Percentiles rank a stretch among this genome's conserved stretches.
Conservation (phyloP, 306 rosid genomes). For the Cicer arietinum region DNA sequence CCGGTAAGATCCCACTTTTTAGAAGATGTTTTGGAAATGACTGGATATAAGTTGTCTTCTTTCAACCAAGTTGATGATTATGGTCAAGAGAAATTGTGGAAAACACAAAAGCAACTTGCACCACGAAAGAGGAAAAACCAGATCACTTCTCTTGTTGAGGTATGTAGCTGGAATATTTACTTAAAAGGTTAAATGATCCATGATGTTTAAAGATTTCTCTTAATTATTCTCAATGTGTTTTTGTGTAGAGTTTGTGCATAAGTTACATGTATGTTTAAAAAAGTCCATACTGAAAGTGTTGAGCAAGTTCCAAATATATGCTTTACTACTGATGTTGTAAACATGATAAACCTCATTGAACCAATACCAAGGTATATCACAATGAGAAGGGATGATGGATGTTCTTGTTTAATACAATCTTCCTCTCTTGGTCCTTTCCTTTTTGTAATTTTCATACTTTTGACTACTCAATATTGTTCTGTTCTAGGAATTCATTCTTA, state of each 20-base stretch:
- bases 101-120: constrained; percentile 83
- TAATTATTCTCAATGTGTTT: constrained; percentile 24
- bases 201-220: constrained; percentile 18
- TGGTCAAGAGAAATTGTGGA: constrained; percentile 98
- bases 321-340: constrained; percentile 3
- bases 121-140: constrained; percentile 94
- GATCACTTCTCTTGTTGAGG: constrained; percentile 92
- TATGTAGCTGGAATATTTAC: constrained; percentile 41
- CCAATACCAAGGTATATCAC: constrained; percentile 10
- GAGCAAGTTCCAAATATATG: not conserved
- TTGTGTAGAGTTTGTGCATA: constrained; percentile 10
- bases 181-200: not conserved
- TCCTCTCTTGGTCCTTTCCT: no score
- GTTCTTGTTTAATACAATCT: not conserved
- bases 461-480: no score
- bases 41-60: constrained; percentile 83
- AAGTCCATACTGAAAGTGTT: constrained; percentile 30
- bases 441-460: no score
- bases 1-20: constrained; percentile 84
- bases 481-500: no score
- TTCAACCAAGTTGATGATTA: constrained; percentile 97
- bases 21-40: constrained; percentile 88
- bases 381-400: constrained; percentile 9
- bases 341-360: constrained; percentile 11
- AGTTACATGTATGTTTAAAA: constrained; percentile 7